A percentile compares a stretch with the other conserved stretches of the same genome.
Evolutionary conservation across 139 green algal species (phyloP).

Genomic region (Auxenochlorella protothecoides): DNA sequence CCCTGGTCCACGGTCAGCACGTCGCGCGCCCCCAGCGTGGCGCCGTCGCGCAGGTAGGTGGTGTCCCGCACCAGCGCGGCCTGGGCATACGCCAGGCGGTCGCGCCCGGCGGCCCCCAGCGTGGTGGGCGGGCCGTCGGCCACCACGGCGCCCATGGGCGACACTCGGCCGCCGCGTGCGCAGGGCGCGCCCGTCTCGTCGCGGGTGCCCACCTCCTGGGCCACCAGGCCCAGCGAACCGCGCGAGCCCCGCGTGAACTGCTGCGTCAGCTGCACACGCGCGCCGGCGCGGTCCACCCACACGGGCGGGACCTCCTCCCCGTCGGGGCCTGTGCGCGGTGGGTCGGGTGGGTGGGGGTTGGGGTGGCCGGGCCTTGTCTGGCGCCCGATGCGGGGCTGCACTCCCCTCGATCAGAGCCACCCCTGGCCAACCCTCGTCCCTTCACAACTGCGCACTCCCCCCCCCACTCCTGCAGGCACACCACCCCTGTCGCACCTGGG

Average conservation of each 20-base stretch:
- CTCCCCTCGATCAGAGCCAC: too few relatives aligned
- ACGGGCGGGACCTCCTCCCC: slow-evolving; percentile 81
- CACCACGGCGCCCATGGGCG: slow-evolving; percentile 25
- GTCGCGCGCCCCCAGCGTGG: slow-evolving; percentile 57
- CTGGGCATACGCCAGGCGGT: slow-evolving; percentile 58
- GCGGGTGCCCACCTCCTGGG: slow-evolving; percentile 58
- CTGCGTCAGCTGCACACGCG: slow-evolving; percentile 60
- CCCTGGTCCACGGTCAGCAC: slow-evolving; percentile 72
- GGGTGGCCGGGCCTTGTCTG: background rate
- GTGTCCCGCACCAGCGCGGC: slow-evolving; percentile 61
- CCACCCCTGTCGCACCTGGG: slow-evolving; percentile 21
- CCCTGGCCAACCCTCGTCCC: too few relatives aligned
- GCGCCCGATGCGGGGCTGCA: too few relatives aligned
- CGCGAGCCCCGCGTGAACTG: slow-evolving; percentile 40
- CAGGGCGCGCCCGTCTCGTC: slow-evolving; percentile 45
- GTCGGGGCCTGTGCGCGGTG: slow-evolving; percentile 19
- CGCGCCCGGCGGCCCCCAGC: slow-evolving; percentile 59
- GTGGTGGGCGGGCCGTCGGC: slow-evolving; percentile 79
- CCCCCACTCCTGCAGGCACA: too few relatives aligned
- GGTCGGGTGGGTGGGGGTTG: too few relatives aligned
- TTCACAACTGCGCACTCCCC: too few relatives aligned
- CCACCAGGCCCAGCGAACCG: slow-evolving; percentile 50
- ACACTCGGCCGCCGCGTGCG: slow-evolving; percentile 18
- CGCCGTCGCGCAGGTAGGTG: slow-evolving; percentile 63
- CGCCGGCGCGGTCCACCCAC: slow-evolving; percentile 83